phyloP scores from a whole-genome alignment of 2,329 filamentous ascomycete genomes.

The Hypoxylon sp. region DNA sequence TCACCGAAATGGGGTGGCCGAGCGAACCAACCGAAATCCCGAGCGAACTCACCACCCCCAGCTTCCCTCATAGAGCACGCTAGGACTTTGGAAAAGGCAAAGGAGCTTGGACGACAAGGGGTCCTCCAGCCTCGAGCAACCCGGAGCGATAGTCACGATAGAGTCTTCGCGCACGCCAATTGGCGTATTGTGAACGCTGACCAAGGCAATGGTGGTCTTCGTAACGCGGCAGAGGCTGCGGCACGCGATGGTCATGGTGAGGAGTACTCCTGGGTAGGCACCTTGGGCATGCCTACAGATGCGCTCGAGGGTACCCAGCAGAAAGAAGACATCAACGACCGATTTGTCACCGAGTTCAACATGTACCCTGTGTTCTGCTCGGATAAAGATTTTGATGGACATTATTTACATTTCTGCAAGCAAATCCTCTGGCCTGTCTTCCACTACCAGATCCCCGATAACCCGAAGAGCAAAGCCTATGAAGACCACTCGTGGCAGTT shows the following conservation, averaged over 20 bases:
- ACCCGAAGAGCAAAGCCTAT: constrained; percentile 98
- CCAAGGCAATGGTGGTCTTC: constrained; percentile 92
- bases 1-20: constrained; percentile 83
- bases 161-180: constrained; percentile 80
- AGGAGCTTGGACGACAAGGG: constrained; percentile 70
- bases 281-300: constrained; percentile 94
- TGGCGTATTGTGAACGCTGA: constrained; percentile 90
- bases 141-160: constrained; percentile 75
- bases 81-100: constrained; percentile 70
- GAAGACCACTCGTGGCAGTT: constrained; percentile 97
- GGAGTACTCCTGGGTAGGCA: constrained; percentile 92
- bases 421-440: constrained; percentile 98
- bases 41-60: constrained; percentile 80
- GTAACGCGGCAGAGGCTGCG: constrained; percentile 88
- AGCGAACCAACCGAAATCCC: constrained; percentile 83
- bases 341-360: constrained; percentile 83
- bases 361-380: constrained; percentile 87
- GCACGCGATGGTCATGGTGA: constrained; percentile 76
- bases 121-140: constrained; percentile 68
- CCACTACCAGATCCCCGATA: constrained; percentile 97
- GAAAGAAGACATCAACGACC: constrained; percentile 87
- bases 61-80: constrained; percentile 81
- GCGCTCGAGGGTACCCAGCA: constrained; percentile 80
- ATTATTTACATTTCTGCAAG: constrained; percentile 97
- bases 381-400: constrained; percentile 93